phyloP scores from a whole-genome alignment of 2,329 filamentous ascomycete genomes.

The Calonectria fujianensis region DNA sequence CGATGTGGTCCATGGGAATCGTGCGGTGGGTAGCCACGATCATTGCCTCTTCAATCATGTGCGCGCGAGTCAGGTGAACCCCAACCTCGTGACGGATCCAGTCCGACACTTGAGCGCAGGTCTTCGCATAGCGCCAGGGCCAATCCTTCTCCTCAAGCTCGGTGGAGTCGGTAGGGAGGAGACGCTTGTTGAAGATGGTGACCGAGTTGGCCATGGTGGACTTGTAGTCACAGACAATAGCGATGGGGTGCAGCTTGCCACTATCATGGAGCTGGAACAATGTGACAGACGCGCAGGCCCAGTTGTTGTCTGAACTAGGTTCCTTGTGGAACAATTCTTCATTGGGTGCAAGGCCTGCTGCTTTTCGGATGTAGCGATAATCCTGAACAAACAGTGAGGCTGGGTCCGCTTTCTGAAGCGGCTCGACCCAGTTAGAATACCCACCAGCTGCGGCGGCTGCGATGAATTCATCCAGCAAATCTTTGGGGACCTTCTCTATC shows the following conservation, averaged over 20 bases:
- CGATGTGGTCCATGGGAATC: slow-evolving; percentile 63
- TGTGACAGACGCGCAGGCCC: slow-evolving; percentile 63
- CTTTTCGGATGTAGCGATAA: slow-evolving; percentile 65
- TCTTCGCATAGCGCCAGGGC: slow-evolving; percentile 73
- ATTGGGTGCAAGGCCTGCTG: slow-evolving; percentile 55
- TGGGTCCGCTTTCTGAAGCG: slow-evolving; percentile 54
- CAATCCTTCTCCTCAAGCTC: slow-evolving; percentile 61
- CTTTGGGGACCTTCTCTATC: slow-evolving; percentile 62
- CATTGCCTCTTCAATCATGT: slow-evolving; percentile 68
- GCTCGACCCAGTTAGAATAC: slow-evolving; percentile 58
- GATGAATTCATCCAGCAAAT: slow-evolving; percentile 60
- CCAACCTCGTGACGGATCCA: slow-evolving; percentile 69
- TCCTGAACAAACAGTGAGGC: slow-evolving; percentile 65
- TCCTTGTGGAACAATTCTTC: slow-evolving; percentile 56
- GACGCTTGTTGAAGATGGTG: slow-evolving; percentile 69
- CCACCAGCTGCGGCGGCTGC: slow-evolving; percentile 58
- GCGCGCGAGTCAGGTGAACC: slow-evolving; percentile 67
- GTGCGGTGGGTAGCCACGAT: slow-evolving; percentile 68
- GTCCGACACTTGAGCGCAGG: slow-evolving; percentile 67
- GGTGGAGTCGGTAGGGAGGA: slow-evolving; percentile 57
- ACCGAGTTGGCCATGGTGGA: slow-evolving; percentile 65
- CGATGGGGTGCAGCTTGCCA: slow-evolving; percentile 68
- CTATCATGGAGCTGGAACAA: slow-evolving; percentile 65
- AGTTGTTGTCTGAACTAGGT: slow-evolving; percentile 55
- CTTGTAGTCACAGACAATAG: slow-evolving; percentile 69